A percentile compares a stretch with the other conserved stretches of the same genome.
Conservation (phyloP, 306 rosid genomes). For the Clitoria ternatea region DNA sequence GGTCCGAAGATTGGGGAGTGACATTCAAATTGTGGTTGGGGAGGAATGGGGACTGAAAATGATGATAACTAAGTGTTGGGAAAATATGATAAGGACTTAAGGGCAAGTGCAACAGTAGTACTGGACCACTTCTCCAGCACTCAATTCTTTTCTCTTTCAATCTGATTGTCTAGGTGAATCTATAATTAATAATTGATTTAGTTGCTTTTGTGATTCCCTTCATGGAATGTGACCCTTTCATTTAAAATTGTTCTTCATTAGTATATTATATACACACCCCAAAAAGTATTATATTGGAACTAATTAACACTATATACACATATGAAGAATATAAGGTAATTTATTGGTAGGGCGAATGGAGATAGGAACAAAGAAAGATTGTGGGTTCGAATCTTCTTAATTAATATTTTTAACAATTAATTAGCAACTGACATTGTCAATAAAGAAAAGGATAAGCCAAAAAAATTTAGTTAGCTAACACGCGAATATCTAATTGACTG, state of each 20-base stretch:
- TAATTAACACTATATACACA: too few relatives aligned
- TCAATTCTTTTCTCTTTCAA: background rate
- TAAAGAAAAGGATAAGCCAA: too few relatives aligned
- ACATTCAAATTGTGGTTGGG: conserved; percentile 34
- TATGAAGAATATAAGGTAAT: too few relatives aligned
- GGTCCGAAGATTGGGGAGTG: conserved; percentile 28
- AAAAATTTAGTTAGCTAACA: too few relatives aligned
- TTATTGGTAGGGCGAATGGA: too few relatives aligned
- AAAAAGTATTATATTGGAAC: too few relatives aligned
- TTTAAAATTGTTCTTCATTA: background rate
- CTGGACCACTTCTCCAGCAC: conserved; percentile 26
- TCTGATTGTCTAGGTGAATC: background rate
- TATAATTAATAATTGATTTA: background rate
- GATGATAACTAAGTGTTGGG: conserved; percentile 10
- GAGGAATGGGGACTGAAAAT: conserved; percentile 18
- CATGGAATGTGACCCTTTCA: background rate
- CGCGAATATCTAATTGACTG: too few relatives aligned
- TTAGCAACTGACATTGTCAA: too few relatives aligned
- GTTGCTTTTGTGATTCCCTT: background rate
- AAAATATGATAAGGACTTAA: conserved; percentile 33
- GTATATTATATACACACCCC: too few relatives aligned
- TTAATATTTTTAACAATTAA: too few relatives aligned
- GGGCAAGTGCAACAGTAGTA: conserved; percentile 14
- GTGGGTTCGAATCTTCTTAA: too few relatives aligned
- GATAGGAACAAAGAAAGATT: too few relatives aligned